Evolutionary conservation across 805 yeast genomes (phyloP).

Genomic region (Yarrowia alimentaria): DNA sequence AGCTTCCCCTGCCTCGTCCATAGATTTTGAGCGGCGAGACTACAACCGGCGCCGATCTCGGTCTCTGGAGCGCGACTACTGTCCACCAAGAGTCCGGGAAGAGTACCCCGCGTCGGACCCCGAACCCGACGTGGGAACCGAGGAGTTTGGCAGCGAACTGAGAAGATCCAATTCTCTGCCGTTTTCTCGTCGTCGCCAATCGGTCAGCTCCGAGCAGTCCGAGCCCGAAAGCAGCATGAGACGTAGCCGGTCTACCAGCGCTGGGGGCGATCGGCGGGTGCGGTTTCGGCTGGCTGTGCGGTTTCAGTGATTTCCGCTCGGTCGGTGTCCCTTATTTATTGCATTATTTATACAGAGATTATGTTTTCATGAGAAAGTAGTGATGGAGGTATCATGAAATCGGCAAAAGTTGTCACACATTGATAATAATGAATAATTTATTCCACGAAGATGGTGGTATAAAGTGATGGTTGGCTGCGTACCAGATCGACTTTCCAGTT

Average conservation of each 20-base stretch:
- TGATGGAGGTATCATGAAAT: too few species aligned
- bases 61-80: slow-evolving; percentile 8
- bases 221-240: slow-evolving; percentile 24
- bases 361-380: too few species aligned
- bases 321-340: slow-evolving; percentile 20
- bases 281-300: slow-evolving; percentile 9
- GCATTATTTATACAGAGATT: slow-evolving; percentile 6
- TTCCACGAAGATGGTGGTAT: too few species aligned
- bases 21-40: slow-evolving; percentile 3
- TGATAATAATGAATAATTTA: too few species aligned
- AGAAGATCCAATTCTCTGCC: slow-evolving; percentile 16
- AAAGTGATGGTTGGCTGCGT: too few species aligned
- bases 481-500: too few species aligned
- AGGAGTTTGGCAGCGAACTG: too few species aligned
- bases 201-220: slow-evolving; percentile 10
- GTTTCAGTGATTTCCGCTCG: slow-evolving; percentile 1
- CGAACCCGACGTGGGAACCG: slow-evolving; percentile 6
- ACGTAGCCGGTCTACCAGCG: slow-evolving; percentile 6
- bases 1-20: slow-evolving; percentile 3
- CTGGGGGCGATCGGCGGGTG: slow-evolving; percentile 15
- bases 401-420: too few species aligned
- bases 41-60: slow-evolving; percentile 12
- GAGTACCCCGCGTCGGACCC: slow-evolving; percentile 8
- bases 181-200: slow-evolving; percentile 5
- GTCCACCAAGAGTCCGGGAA: too few species aligned